Percentiles rank a stretch among this genome's conserved stretches.
Conservation (phyloP, 2,329 filamentous ascomycete genomes). For the Immersiporthe knoxdaviesiana region DNA sequence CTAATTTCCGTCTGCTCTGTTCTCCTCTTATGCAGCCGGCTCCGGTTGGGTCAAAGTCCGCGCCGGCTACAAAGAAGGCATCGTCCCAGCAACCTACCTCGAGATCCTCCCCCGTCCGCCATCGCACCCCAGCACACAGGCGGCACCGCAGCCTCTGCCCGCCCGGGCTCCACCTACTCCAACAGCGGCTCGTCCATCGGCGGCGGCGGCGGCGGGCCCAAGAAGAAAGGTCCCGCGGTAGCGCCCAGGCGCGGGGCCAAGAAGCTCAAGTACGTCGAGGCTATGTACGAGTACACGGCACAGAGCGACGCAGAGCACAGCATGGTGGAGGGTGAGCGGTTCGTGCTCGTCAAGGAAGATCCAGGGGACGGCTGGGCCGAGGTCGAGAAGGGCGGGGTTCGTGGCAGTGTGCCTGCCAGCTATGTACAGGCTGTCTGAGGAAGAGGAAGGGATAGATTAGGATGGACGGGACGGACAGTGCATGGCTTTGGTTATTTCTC, state of each 20-base stretch:
- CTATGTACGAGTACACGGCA: constrained; percentile 88
- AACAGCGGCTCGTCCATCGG: constrained; percentile 72
- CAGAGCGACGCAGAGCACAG: constrained; percentile 84
- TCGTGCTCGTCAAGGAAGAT: constrained; percentile 87
- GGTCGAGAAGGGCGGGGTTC: constrained; percentile 87
- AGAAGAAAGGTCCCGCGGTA: constrained; percentile 90
- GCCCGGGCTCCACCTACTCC: constrained; percentile 77
- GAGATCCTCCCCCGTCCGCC: constrained; percentile 62
- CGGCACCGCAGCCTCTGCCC: constrained; percentile 43
- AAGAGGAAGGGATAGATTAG: not conserved
- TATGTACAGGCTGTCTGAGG: constrained; percentile 78
- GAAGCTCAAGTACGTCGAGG: constrained; percentile 91
- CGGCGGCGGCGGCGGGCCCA: constrained; percentile 48
- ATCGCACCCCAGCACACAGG: constrained; percentile 51
- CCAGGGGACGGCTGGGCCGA: constrained; percentile 95
- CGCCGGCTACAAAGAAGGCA: constrained; percentile 73
- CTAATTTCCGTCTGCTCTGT: not conserved
- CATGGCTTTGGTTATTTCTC: not conserved
- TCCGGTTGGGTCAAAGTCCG: constrained; percentile 90
- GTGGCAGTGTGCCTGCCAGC: constrained; percentile 89
- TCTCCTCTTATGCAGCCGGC: constrained; percentile 64
- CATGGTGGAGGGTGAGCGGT: constrained; percentile 88
- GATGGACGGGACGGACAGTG: not conserved
- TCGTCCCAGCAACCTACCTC: constrained; percentile 86
- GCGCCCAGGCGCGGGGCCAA: constrained; percentile 89